These are phyloP conservation scores for Septoria petroselini DNA, from an alignment of 2,329 filamentous ascomycete genomes.

Conservation along the genomic window DNA sequence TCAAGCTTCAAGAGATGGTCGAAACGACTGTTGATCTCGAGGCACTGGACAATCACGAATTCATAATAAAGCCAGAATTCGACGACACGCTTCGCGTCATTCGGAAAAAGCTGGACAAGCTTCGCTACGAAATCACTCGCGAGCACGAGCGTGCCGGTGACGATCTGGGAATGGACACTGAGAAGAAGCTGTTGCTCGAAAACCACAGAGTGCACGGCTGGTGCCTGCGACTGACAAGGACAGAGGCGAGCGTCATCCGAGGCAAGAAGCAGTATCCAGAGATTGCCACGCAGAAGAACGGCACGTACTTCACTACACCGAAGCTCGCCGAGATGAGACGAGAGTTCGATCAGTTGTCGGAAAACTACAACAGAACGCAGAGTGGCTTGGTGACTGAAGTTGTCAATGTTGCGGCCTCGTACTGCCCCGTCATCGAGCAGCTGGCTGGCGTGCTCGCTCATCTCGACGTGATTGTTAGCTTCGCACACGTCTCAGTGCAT, in stretches of 20 bases:
- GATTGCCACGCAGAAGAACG: constrained; percentile 97
- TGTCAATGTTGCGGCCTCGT: constrained; percentile 87
- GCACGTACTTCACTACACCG: constrained; percentile 93
- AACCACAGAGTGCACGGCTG: constrained; percentile 95
- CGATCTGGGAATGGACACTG: constrained; percentile 85
- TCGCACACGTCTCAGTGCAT: constrained; percentile 89
- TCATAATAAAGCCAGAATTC: constrained; percentile 98
- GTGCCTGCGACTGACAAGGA: constrained; percentile 90
- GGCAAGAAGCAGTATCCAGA: constrained; percentile 89
- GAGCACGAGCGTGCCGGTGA: constrained; percentile 74
- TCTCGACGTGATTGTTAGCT: constrained; percentile 89
- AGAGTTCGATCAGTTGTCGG: constrained; percentile 89
- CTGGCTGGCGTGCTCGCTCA: constrained; percentile 86
- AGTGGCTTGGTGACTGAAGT: constrained; percentile 88
- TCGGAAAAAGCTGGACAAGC: constrained; percentile 81
- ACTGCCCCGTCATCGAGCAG: constrained; percentile 86
- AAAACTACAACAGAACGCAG: constrained; percentile 94
- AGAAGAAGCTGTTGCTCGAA: constrained; percentile 98
- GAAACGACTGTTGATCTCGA: constrained; percentile 96
- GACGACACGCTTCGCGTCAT: constrained; percentile 87
- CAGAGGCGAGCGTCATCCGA: constrained; percentile 85
- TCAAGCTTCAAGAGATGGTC: constrained; percentile 93
- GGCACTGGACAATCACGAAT: constrained; percentile 93
- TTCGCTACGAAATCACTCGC: constrained; percentile 75
- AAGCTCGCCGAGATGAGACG: constrained; percentile 74